Evolutionary conservation across 2,329 filamentous ascomycete species (phyloP).

Genomic region (Colletotrichum horii): DNA sequence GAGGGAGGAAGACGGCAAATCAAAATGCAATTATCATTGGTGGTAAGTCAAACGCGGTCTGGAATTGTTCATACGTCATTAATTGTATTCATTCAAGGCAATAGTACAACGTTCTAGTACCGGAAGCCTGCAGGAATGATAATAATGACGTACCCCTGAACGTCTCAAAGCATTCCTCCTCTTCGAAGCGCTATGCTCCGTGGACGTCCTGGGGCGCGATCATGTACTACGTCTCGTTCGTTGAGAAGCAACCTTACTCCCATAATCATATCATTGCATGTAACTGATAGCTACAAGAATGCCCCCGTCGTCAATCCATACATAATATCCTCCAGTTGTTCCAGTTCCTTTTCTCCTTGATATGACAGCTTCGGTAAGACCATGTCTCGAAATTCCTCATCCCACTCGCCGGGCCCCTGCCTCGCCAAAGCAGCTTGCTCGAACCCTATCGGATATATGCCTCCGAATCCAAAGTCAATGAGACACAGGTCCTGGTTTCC

Average conservation of each 20-base stretch:
- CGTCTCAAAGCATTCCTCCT: rapidly evolving
- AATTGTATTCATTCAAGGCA: background rate
- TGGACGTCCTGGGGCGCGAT: background rate
- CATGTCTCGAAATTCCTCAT: background rate
- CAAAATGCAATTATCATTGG: rapidly evolving
- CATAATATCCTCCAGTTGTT: background rate
- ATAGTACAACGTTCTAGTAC: rapidly evolving
- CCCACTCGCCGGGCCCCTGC: background rate
- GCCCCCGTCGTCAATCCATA: background rate
- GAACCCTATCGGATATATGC: background rate
- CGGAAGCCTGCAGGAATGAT: background rate
- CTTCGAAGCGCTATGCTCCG: rapidly evolving
- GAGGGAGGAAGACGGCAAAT: rapidly evolving
- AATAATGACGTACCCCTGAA: background rate
- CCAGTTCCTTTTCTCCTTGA: background rate
- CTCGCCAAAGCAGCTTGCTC: background rate
- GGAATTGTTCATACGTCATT: rapidly evolving
- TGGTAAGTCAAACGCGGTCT: rapidly evolving
- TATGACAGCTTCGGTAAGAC: background rate
- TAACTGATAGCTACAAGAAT: background rate
- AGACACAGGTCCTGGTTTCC: background rate
- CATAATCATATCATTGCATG: rapidly evolving
- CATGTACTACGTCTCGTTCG: background rate
- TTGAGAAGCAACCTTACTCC: background rate
- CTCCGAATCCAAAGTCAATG: background rate